Evolutionary conservation across 2,329 filamentous ascomycete genomes (phyloP), one percentile per base, ranked within the genome.

Genomic region (Fusarium subtropicale): DNA sequence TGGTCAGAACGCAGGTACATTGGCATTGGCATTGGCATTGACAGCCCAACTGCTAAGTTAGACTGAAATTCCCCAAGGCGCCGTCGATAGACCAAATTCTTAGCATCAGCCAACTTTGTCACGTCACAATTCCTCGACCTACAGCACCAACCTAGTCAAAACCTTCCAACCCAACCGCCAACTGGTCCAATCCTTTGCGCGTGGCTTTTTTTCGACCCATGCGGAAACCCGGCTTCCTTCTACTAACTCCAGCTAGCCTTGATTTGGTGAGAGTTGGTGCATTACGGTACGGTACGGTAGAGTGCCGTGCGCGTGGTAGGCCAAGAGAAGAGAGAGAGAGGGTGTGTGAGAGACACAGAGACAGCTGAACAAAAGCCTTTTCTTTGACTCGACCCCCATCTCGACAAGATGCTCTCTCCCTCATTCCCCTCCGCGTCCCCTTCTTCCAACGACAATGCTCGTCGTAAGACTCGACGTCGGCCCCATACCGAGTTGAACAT

Each of bases 61-160:
- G 60, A 60, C 48, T 57, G 62, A 68, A 69, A 71, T 72, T 72
- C 70, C 61, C 59, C 53, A 39, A 53, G 57, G 54, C 54, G 59
- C 68, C 71, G 57, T 70, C 71, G 48, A 64, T 45, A 59, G 50
- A 59, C 60, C 50, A 66, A 56, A 54, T 61, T 69, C 60, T 66
- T 62, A 69, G 60, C 47, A 60, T 59, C 48, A 66, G 59, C 65
- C 56, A 67, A 63, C 62, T 70, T 68, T 72, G 72, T 73, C 72
- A 74, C 70, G 71, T 71, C 72, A 69, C 71, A 72, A 72, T 71
- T 72, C 69, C 51, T 66, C 36, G 46, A 62, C 58, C 66, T 51
- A 51, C 48, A 60, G 65, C 58, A 46, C 34, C 47, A 38, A 50
- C 46, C 46, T 50, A 50, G 58, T 56, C 55, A 60, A 71, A 69